Base-by-base conservation (phyloP, 306 rosid species). In the Hippophae gyantsensis region DNA sequence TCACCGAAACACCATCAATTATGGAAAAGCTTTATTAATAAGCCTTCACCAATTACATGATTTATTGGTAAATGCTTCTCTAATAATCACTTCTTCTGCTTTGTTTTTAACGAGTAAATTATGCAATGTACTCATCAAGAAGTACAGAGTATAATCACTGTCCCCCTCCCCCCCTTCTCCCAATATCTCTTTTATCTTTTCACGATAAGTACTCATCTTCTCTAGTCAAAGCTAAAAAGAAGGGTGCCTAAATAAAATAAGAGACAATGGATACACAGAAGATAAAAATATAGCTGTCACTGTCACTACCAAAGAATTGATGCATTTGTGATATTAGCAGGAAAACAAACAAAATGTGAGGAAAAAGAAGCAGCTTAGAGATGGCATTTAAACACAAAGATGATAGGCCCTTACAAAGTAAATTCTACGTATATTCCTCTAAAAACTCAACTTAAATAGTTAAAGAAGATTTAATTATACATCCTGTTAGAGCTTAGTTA, bases 1-100 rank as follows among this genome's bases (percentile, higher is more conserved):
- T 68, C 50, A 74, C 38, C 66, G 61, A 77, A 59, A 42, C 52
- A 62, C 52, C 45, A 56, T 63, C 75, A 70, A 58, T 43, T 66
- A 54, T 55, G 40, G 61, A 0, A 46, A 25, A 50, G 26, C 14
- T 13, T 47, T 46, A 10, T 7, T 60, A 11, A 23, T 46, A 7
- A 9, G 42, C 54, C 23, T 11, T 11, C 2, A 6, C 13, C 45
- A 51, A 51, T 46, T 2, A 46, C 10, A 46, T 46, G 50, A 9
- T 7, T 46, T 46, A 46, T 13, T 46, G 48, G 11, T 45, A 45
- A 45, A 13, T 46, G 50, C 13, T 1, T 46, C 50, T 9, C 13
- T 9, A 46, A 13, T 46, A 46, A 46, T 9, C 50, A 9, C 13
- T 5, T 10, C 50, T 10, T 46, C 50, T 46, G 13, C 50, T 10